A percentile compares a stretch with the other conserved stretches of the same genome.
These are phyloP conservation scores for Trichoderma pleuroti DNA, from an alignment of 2,329 filamentous ascomycete species.

Conservation along the genomic window DNA sequence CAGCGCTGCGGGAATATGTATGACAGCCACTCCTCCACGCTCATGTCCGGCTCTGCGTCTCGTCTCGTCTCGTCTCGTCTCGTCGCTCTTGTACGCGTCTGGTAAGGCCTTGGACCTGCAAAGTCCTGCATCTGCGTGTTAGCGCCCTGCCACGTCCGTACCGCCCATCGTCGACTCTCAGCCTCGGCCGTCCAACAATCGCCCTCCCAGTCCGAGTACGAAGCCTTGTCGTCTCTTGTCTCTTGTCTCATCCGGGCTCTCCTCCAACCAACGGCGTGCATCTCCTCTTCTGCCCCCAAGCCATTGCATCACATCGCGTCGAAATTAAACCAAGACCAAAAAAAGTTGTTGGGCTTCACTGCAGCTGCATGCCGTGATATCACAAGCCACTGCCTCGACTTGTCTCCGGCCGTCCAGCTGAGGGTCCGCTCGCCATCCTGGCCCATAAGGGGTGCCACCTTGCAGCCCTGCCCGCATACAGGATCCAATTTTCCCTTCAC, in stretches of 20 bases:
- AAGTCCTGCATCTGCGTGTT: neutral
- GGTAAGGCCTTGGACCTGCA: neutral
- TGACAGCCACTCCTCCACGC: constrained; percentile 2
- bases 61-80: too few species aligned
- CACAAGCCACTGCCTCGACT: neutral
- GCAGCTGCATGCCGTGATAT: constrained; percentile 7
- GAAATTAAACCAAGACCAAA: neutral
- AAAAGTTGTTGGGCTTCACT: constrained; percentile 11
- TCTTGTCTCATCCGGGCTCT: neutral
- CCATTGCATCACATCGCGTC: neutral
- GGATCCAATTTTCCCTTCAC: constrained; percentile 22
- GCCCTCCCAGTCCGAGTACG: neutral
- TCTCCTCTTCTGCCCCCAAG: neutral
- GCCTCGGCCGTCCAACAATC: neutral
- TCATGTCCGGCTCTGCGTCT: neutral
- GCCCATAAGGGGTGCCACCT: constrained; percentile 4
- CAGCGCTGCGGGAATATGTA: constrained; percentile 11
- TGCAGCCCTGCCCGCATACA: constrained; percentile 14
- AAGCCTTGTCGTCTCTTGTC: neutral
- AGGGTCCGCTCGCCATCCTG: constrained; percentile 2
- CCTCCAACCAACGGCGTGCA: neutral
- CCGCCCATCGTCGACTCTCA: constrained; percentile 9
- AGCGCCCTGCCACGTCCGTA: neutral
- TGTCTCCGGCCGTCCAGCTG: constrained; percentile 13
- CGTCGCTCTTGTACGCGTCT: neutral